Evolutionary conservation across 2,329 filamentous ascomycete genomes (phyloP).

Genomic region (Epicoccum sorghinum): DNA sequence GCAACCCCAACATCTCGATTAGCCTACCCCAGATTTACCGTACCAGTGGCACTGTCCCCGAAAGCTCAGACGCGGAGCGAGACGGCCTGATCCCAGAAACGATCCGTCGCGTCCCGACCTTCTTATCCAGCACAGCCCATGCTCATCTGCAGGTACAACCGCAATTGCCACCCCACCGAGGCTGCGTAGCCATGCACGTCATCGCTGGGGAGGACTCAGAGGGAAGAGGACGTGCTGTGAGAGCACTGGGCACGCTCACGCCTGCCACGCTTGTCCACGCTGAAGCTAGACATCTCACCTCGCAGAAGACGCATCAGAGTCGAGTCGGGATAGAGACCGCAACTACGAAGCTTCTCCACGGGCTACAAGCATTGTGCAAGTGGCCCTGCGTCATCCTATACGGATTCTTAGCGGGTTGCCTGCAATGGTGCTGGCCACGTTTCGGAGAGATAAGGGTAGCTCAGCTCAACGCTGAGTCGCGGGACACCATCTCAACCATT

Average conservation of each 20-base stretch:
- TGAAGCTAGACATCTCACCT: neutral
- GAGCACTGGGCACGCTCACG: neutral
- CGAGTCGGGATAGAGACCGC: neutral
- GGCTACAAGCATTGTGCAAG: neutral
- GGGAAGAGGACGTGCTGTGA: conserved; percentile 15
- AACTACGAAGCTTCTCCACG: neutral
- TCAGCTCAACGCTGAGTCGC: conserved; percentile 16
- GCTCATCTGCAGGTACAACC: conserved; percentile 43
- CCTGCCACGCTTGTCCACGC: conserved; percentile 4
- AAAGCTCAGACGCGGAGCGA: conserved; percentile 34
- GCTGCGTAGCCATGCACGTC: conserved; percentile 22
- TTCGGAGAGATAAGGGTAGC: conserved; percentile 18
- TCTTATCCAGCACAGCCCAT: conserved; percentile 24
- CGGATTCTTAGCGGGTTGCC: neutral
- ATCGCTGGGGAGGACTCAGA: conserved; percentile 15
- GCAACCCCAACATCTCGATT: conserved; percentile 19
- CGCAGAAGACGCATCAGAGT: neutral
- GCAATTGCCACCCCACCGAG: conserved; percentile 28
- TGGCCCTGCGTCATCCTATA: conserved; percentile 5
- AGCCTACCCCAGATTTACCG: conserved; percentile 42
- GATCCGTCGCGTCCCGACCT: conserved; percentile 28
- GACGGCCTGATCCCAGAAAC: conserved; percentile 23
- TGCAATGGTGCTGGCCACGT: conserved; percentile 5
- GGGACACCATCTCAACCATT: conserved; percentile 12
- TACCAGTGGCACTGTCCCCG: conserved; percentile 30